Conservation (phyloP, 768 basidiomycete genomes). For the Auriculariales sp. region DNA sequence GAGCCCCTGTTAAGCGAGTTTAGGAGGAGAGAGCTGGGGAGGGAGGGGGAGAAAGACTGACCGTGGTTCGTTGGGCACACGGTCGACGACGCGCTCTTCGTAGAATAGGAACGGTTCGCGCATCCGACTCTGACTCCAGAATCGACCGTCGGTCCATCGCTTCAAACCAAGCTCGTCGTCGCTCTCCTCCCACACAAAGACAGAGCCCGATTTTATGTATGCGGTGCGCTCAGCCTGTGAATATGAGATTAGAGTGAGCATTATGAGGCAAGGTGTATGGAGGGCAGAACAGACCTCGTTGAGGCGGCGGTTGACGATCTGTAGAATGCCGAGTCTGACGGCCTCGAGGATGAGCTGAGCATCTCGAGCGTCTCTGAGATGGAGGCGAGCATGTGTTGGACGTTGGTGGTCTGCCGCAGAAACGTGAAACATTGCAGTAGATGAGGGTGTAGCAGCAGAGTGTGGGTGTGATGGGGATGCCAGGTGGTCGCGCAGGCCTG, state of each 20-base stretch:
- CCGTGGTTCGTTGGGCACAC: constrained; percentile 2
- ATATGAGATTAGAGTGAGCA: neutral
- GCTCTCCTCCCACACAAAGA: constrained; percentile 59
- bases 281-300: constrained; percentile 30
- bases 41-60: neutral
- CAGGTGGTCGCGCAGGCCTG: neutral
- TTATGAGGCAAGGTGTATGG: neutral
- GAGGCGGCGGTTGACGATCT: constrained; percentile 37
- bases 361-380: constrained; percentile 50
- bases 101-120: constrained; percentile 58
- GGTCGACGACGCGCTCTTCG: constrained; percentile 23
- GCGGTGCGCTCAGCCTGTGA: constrained; percentile 27
- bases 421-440: constrained; percentile 19
- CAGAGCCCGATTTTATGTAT: constrained; percentile 42
- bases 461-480: constrained; percentile 1
- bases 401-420: constrained; percentile 35
- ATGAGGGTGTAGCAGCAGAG: constrained; percentile 1
- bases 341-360: constrained; percentile 55
- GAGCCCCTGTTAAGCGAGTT: constrained; percentile 22
- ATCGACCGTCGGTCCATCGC: constrained; percentile 57
- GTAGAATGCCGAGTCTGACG: constrained; percentile 37
- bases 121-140: constrained; percentile 58
- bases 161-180: constrained; percentile 52
- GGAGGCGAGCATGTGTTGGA: constrained; percentile 49
- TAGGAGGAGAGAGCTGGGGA: neutral